Base-by-base conservation (phyloP, 1,284 basidiomycete genomes). In the Apiotrichum veenhuisii region DNA sequence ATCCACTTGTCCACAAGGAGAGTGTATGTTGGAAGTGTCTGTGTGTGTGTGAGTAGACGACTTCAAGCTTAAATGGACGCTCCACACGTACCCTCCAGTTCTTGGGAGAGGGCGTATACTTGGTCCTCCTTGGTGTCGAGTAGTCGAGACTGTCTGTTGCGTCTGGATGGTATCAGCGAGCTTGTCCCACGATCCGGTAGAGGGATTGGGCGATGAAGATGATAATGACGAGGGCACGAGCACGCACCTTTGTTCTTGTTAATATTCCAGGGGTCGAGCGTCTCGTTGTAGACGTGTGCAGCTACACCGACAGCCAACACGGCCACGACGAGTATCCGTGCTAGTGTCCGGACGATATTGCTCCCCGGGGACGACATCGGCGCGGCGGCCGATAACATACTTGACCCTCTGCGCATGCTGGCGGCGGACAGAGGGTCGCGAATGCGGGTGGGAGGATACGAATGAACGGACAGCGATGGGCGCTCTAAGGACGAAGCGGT, bases 1-100 rank as follows among this genome's bases (percentile, higher is more conserved):
- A 89, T 89, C 73, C 89, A 94, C 77, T 94, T 94, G 82, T 95
- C 91, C 68, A 91, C 75, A 50, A 94, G 85, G 63, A 94, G 73
- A 41, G 89, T 91, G 75, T 94, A 94, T 57, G 85, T 83, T 1
- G 91, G 90, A 20, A 92, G 77, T 18, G 84, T 58, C 74, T 76
- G 30, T 17, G 34, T 26, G 20, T 30, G 76, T 22, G 83, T 37
- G 40, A 2, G 22, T 1, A 10, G 1, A 12, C 43, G 51, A 25
- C 15, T 30, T n/a, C n/a, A n/a, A n/a, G n/a, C n/a, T n/a, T n/a
- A n/a, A n/a, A n/a, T n/a, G n/a, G 27, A 44, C 22, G 27, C 42
- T 18, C 14, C 25, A 9, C 20, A 68, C 72, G 64, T 47, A 76
- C 80, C 34, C 91, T 83, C 91, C 91, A 95, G 76, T 94, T 94